Percentiles rank a stretch among this genome's conserved stretches.
Conservation (phyloP, 257 asterid species). For the Linaria vulgaris region DNA sequence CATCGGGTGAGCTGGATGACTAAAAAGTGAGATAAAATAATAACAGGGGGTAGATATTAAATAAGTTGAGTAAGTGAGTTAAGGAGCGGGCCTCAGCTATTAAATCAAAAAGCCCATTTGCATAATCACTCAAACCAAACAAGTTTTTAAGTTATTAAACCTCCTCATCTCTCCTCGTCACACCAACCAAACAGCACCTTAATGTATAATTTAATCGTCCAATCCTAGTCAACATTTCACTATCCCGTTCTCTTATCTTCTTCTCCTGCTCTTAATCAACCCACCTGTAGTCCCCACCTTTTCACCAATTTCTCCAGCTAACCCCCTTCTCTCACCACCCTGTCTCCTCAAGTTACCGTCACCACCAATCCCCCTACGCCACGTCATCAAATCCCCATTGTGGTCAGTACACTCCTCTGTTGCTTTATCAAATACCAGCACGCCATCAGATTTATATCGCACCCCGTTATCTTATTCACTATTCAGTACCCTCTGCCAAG, state of each 20-base stretch:
- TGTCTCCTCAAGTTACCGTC: not conserved
- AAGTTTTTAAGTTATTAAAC: too few relatives aligned
- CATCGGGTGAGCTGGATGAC: too few relatives aligned
- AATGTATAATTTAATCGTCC: not conserved
- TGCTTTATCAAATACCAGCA: conserved; percentile 16
- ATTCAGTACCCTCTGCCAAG: not conserved
- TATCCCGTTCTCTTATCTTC: conserved; percentile 19
- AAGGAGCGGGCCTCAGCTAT: too few relatives aligned
- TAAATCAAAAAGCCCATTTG: too few relatives aligned
- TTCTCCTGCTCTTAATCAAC: conserved; percentile 5
- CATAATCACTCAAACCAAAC: too few relatives aligned
- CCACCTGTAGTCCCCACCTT: conserved; percentile 15
- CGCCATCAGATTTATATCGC: conserved; percentile 2
- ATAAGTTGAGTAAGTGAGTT: too few relatives aligned
- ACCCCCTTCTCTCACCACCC: conserved; percentile 21
- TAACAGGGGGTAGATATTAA: too few relatives aligned
- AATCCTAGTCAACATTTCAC: conserved; percentile 16
- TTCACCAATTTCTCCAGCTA: conserved; percentile 28
- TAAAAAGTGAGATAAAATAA: too few relatives aligned
- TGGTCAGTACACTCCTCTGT: not conserved
- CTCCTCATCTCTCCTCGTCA: not conserved
- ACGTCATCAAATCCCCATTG: conserved; percentile 23
- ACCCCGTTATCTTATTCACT: not conserved
- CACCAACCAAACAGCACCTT: not conserved
- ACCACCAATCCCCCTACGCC: conserved; percentile 30